Evolutionary conservation across 2,329 filamentous ascomycete genomes (phyloP).

Genomic region (Aspergillus tubingensis): DNA sequence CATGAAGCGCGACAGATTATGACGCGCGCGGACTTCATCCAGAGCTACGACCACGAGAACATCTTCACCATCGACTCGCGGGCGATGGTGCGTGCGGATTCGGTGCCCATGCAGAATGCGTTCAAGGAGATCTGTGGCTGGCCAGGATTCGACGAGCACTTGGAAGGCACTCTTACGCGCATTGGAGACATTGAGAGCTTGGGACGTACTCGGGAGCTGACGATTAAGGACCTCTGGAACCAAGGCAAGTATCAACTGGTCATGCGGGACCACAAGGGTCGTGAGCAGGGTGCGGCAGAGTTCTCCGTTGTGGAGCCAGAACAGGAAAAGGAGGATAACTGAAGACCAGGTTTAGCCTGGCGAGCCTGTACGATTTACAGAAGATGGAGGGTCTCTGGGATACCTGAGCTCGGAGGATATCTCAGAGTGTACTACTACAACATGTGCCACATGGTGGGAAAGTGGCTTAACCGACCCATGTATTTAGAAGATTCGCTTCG

Average conservation of each 20-base stretch:
- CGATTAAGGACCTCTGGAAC: conserved; percentile 89
- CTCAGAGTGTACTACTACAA: neutral
- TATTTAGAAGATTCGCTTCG: neutral
- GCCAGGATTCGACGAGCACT: conserved; percentile 76
- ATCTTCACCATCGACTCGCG: conserved; percentile 90
- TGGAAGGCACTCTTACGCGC: conserved; percentile 79
- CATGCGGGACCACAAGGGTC: conserved; percentile 50
- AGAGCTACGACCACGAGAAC: conserved; percentile 88
- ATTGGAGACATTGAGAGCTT: conserved; percentile 93
- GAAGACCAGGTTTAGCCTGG: conserved; percentile 12
- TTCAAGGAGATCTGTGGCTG: conserved; percentile 79
- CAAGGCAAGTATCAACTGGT: conserved; percentile 75
- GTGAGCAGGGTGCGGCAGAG: conserved; percentile 50
- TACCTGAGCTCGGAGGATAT: neutral
- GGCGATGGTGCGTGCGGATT: conserved; percentile 86
- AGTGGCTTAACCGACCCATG: neutral
- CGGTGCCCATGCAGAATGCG: conserved; percentile 92
- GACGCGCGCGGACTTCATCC: conserved; percentile 94
- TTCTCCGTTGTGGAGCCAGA: conserved; percentile 47
- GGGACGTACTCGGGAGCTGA: conserved; percentile 88
- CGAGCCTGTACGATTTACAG: conserved; percentile 8
- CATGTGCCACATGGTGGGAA: neutral
- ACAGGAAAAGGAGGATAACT: conserved; percentile 33
- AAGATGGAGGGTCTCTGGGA: neutral
- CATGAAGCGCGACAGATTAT: conserved; percentile 87